A percentile compares a stretch with the other conserved stretches of the same genome.
These are phyloP conservation scores for Phoenix roebelenii DNA, from an alignment of 176 grass and related monocot genomes.

Conservation along the genomic window DNA sequence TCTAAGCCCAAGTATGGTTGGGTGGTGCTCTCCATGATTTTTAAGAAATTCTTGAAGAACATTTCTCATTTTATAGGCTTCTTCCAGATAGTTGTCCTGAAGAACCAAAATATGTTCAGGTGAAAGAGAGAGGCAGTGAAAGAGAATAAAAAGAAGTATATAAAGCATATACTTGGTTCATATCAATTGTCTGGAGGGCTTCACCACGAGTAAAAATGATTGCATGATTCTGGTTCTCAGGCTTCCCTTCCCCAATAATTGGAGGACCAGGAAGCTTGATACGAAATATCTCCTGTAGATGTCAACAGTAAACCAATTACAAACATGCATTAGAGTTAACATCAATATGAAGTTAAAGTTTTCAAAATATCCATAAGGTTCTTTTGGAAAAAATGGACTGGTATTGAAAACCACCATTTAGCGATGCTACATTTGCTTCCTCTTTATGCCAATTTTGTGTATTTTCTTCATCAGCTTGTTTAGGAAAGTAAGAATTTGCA, in stretches of 20 bases:
- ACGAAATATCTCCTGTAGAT: constrained; percentile 79
- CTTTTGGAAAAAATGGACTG: no score
- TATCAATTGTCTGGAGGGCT: constrained; percentile 92
- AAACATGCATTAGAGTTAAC: not conserved
- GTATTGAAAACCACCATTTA: no score
- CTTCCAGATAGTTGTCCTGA: constrained; percentile 95
- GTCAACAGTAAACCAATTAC: constrained; percentile 16
- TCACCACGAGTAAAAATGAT: constrained; percentile 97
- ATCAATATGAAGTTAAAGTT: no score
- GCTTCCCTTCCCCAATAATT: constrained; percentile 90
- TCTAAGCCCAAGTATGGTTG: constrained; percentile 82
- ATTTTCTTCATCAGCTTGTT: no score
- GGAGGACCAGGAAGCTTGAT: constrained; percentile 81
- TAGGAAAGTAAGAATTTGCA: no score
- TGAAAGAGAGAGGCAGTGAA: constrained; percentile 8
- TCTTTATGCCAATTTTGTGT: no score
- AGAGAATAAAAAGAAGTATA: not conserved
- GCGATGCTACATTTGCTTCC: no score
- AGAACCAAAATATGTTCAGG: constrained; percentile 1
- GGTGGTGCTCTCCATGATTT: constrained; percentile 46
- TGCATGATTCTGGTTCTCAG: constrained; percentile 98
- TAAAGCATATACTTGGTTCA: constrained; percentile 67
- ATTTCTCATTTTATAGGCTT: constrained; percentile 99
- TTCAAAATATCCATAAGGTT: no score
- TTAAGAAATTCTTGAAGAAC: constrained; percentile 85